A percentile compares a stretch with the other conserved stretches of the same genome.
Conservation (phyloP, 1,284 basidiomycete genomes). For the Coriolopsis trogii region DNA sequence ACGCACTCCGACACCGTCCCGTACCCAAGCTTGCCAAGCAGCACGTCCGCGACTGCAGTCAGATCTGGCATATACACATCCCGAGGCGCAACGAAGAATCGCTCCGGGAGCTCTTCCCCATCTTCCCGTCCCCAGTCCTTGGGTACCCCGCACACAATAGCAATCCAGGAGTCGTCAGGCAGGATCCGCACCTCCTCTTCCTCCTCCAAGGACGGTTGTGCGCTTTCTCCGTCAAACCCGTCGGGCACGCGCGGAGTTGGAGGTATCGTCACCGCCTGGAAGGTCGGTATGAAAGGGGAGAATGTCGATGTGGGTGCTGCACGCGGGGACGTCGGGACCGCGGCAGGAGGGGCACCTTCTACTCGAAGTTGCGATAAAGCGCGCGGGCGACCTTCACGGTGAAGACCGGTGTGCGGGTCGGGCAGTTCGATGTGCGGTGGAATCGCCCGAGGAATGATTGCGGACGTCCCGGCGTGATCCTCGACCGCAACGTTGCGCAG, state of each 20-base stretch:
- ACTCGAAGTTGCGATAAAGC: conserved; percentile 39
- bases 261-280: conserved; percentile 30
- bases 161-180: conserved; percentile 74
- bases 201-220: conserved; percentile 13
- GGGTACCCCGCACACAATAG: conserved; percentile 74
- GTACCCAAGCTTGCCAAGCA: conserved; percentile 78
- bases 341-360: conserved; percentile 46
- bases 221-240: not conserved
- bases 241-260: conserved; percentile 29
- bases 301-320: conserved; percentile 8
- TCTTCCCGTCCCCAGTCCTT: conserved; percentile 55
- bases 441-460: not conserved
- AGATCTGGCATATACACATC: conserved; percentile 83
- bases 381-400: conserved; percentile 11
- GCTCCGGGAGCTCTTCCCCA: conserved; percentile 55
- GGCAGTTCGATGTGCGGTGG: conserved; percentile 1
- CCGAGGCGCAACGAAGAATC: conserved; percentile 75
- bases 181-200: conserved; percentile 45
- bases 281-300: conserved; percentile 3
- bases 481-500: conserved; percentile 22
- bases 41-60: conserved; percentile 72
- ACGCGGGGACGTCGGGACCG: conserved; percentile 32
- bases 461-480: too few relatives aligned
- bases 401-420: conserved; percentile 3
- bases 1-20: conserved; percentile 76